A percentile compares a stretch with the other conserved stretches of the same genome.
These are phyloP conservation scores for Zasmidium angulare DNA, from an alignment of 2,329 filamentous ascomycete species.

Conservation along the genomic window DNA sequence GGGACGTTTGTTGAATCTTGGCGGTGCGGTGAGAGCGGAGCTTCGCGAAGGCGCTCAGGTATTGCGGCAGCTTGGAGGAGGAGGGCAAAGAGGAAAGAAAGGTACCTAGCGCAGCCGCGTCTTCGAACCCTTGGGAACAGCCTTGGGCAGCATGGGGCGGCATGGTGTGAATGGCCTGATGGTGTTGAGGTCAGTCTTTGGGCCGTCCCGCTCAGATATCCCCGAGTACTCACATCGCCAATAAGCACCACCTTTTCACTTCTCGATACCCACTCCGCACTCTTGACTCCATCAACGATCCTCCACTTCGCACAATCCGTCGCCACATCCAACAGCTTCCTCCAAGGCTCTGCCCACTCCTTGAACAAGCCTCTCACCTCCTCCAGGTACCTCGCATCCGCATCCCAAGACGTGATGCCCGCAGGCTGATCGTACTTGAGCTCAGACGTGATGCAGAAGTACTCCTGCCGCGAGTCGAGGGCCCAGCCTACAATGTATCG, in stretches of 20 bases:
- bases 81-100: background rate
- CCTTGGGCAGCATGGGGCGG: background rate
- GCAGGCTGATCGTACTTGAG: background rate
- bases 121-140: background rate
- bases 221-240: background rate
- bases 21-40: background rate
- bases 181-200: too few relatives aligned
- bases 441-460: background rate
- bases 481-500: background rate
- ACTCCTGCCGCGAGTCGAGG: background rate
- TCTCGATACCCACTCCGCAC: background rate
- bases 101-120: background rate
- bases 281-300: background rate
- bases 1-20: background rate
- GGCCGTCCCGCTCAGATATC: too few relatives aligned
- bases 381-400: background rate
- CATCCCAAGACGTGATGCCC: background rate
- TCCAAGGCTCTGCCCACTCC: background rate
- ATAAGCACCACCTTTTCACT: background rate
- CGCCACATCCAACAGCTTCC: background rate
- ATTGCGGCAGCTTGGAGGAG: background rate
- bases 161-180: background rate
- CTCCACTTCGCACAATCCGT: background rate
- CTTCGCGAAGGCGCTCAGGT: background rate
- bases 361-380: background rate